Evolutionary conservation across 108 stramenopile genomes (phyloP), one percentile per base, ranked within the genome.

Genomic region (Skeletonema menzelii): DNA sequence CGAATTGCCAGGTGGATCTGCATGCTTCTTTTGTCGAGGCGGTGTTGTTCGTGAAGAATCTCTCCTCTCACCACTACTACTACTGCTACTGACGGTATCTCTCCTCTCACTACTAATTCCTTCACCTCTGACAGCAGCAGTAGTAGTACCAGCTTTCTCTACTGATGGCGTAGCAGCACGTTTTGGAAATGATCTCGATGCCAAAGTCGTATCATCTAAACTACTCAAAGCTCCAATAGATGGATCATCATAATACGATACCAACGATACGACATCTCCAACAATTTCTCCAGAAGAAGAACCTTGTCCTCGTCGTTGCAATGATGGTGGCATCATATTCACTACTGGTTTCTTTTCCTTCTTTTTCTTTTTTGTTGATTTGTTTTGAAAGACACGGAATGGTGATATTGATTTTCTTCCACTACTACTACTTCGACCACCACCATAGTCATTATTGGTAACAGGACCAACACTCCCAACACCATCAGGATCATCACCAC

Each of bases 1-100:
- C 5, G 37, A 69, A 59, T 58, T 69, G 28, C 69, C 69, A 11
- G 69, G 69, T 2, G 69, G 69, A 69, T 69, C 69, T 27, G 30
- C 32, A 26, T 65, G 44, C 42, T 65, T 30, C 22, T 63, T 42
- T 2, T 42, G 14, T 2, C 40, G 40, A 2, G 40, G 40, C 5
- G 40, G 40, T 42, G 40, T 42, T 42, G 40, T 42, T 42, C 11
- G 40, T 42, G 40, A 42, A 15, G 40, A 15, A 42, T 42, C 40
- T 15, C 35, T 37, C 35, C 35, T 37, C 1, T 5, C 30, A 37
- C 8, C 8, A 35, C 34, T 35, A 35, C 35, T 37, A 1, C 11
- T 10, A 37, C 35, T 12, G 2, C 31, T 4, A 32, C 35, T 12
- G 0, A 0, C 35, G 1, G 35, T 11, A 37, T 12, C 35, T 37